Conservation (phyloP, 192 early-diverging fungal species). For the Gryganskiella cystojenkinii region DNA sequence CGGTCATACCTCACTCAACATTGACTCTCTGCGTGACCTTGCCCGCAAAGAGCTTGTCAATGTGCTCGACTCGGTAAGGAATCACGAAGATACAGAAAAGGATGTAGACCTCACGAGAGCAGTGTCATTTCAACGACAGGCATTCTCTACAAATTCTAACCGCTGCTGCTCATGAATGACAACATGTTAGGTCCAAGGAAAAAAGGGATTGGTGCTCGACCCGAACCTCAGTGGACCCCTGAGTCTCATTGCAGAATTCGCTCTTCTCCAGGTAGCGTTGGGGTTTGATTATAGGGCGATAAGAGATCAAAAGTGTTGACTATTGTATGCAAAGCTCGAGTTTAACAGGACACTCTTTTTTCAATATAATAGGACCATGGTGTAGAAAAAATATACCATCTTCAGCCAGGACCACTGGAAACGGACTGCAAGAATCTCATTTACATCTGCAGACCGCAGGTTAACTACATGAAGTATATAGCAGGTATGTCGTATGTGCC, state of each 20-base stretch:
- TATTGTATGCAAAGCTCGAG: too few relatives aligned
- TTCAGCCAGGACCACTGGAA: constrained; percentile 71
- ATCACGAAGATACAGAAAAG: background rate
- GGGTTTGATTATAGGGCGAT: too few relatives aligned
- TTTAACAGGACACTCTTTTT: background rate
- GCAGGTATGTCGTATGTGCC: constrained; percentile 63
- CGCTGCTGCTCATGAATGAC: background rate
- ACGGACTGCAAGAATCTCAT: constrained; percentile 81
- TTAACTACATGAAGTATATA: constrained; percentile 85
- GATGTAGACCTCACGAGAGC: background rate
- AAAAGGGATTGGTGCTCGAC: constrained; percentile 93
- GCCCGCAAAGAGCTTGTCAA: constrained; percentile 72
- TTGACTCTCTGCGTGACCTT: constrained; percentile 67
- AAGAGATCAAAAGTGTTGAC: too few relatives aligned
- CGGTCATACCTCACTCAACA: constrained; percentile 63
- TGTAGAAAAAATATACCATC: constrained; percentile 92
- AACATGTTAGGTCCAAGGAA: constrained; percentile 84
- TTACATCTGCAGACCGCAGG: constrained; percentile 85
- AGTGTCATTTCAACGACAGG: constrained; percentile 6
- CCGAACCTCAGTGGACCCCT: constrained; percentile 83
- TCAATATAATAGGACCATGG: constrained; percentile 83
- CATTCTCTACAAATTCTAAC: too few relatives aligned
- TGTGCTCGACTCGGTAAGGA: constrained; percentile 79
- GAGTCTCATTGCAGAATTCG: constrained; percentile 89
- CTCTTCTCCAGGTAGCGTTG: constrained; percentile 85